These are phyloP conservation scores for Cryptosporidium felis DNA, from an alignment of 169 alveolate species.

Conservation along the genomic window DNA sequence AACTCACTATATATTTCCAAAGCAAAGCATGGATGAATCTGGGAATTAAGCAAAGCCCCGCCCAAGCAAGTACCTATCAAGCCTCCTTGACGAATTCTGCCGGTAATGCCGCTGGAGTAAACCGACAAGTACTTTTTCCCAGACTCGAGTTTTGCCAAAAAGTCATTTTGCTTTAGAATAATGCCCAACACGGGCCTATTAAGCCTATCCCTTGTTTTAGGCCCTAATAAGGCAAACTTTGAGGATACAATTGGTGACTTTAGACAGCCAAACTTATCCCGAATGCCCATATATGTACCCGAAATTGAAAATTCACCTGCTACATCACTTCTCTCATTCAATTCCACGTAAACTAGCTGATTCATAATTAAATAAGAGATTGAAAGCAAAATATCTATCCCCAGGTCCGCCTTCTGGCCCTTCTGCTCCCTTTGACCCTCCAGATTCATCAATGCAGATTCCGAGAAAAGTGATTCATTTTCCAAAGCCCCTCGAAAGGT, in stretches of 20 bases:
- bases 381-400: not conserved
- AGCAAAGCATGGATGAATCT: not conserved
- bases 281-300: not conserved
- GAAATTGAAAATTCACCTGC: not conserved
- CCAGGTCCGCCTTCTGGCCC: not conserved
- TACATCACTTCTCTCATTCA: too few species aligned
- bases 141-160: conserved; percentile 9
- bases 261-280: not conserved
- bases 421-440: not conserved
- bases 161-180: not conserved
- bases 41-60: not conserved
- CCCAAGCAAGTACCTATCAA: conserved; percentile 9
- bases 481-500: not conserved
- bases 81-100: not conserved
- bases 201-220: not conserved
- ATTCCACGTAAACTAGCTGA: not conserved
- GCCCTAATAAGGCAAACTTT: conserved; percentile 27
- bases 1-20: conserved; percentile 53
- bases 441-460: not conserved
- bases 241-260: conserved; percentile 48
- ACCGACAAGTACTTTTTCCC: conserved; percentile 14
- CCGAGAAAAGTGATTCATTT: not conserved
- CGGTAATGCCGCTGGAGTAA: not conserved
- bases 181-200: not conserved
- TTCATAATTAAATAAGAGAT: not conserved